These are phyloP conservation scores for Sophora flavescens DNA, from an alignment of 306 rosid genomes.

Conservation along the genomic window DNA sequence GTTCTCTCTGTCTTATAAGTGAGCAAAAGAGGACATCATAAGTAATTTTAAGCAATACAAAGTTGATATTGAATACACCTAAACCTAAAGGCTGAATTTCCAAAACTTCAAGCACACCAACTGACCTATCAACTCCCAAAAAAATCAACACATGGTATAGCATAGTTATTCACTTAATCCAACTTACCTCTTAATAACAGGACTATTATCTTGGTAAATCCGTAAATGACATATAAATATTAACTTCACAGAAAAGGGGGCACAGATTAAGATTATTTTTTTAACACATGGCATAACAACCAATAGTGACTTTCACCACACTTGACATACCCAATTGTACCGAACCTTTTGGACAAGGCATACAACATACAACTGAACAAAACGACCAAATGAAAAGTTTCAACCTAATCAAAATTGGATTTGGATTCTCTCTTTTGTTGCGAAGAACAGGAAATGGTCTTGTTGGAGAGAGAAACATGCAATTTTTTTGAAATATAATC, in stretches of 20 bases:
- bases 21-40: neutral
- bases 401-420: neutral
- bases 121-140: conserved; percentile 23
- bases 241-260: neutral
- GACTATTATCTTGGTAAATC: conserved; percentile 4
- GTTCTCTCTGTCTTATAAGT: neutral
- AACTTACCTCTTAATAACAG: conserved; percentile 26
- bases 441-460: no score
- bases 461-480: no score
- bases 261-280: conserved; percentile 15
- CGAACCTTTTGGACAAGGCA: neutral
- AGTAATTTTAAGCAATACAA: conserved; percentile 32
- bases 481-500: no score
- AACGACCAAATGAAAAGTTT: neutral
- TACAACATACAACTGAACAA: conserved; percentile 20
- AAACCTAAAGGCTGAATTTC: conserved; percentile 26
- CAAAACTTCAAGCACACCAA: conserved; percentile 37
- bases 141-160: conserved; percentile 2
- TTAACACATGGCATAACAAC: conserved; percentile 18
- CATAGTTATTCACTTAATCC: conserved; percentile 18
- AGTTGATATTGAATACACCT: conserved; percentile 8
- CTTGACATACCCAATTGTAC: conserved; percentile 9
- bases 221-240: neutral
- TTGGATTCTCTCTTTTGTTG: no score
- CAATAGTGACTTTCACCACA: conserved; percentile 19